Base-by-base conservation (phyloP, 371 early-diverging fungal species). In the Dichotomocladium elegans region DNA sequence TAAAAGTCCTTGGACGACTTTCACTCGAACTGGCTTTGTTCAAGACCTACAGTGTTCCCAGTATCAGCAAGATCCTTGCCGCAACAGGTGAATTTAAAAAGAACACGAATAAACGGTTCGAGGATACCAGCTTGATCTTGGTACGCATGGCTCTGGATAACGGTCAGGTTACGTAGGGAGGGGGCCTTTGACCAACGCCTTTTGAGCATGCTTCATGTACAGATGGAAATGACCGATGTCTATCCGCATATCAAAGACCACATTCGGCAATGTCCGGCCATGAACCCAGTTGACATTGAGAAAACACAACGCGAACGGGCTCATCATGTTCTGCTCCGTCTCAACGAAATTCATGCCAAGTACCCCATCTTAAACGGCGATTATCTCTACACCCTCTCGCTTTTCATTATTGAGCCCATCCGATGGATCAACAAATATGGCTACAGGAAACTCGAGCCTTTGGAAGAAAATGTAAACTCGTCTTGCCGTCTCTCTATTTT, bases 331-430 rank as follows among this genome's bases (percentile, higher is more conserved):
- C 35, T 75, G 6, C 48, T 56, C 4, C 59, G 82, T 7, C 21
- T 83, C 33, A 83, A 83, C 40, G 70, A 77, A 41, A 35, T 81
- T 9, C 83, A 83, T 45, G 64, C 66, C 7, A 70, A 71, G 37
- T 80, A 81, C 42, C 43, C 52, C 14, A 83, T 83, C 43, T 43
- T 47, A 5, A 68, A 80, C n/a, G 76, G 68, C 0, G 83, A 83
- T 26, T 80, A 61, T 35, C 45, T 77, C 0, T 81, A 80, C 44
- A 77, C 70, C 1, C 55, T 83, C 3, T 52, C 63, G 0, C 31
- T 77, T 17, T 83, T 83, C 55, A 63, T 77, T 11, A n/a, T 45
- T 1, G 76, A 80, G 26, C 72, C 79, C 6, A 51, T 67, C 3
- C 47, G 57, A 15, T 80, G 73, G 68, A 51, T 81, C 14, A 62